phyloP scores from a whole-genome alignment of 2,329 filamentous ascomycete genomes.

The Beauveria varroae region DNA sequence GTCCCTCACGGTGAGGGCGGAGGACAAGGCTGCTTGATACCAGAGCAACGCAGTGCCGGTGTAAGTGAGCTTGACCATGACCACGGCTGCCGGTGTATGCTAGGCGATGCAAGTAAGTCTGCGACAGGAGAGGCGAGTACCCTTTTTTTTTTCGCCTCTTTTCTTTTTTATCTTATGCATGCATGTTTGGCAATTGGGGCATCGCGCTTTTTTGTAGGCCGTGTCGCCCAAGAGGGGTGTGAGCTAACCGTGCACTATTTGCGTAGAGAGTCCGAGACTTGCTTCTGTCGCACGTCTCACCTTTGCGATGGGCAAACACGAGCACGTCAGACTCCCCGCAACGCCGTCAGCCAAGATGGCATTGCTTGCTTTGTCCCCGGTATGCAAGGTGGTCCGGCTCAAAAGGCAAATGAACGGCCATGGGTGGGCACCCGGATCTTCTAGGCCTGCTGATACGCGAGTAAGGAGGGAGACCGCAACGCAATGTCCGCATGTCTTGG shows the following conservation, averaged over 20 bases:
- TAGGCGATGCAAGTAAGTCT: not conserved
- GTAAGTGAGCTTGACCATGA: slow-evolving; percentile 4
- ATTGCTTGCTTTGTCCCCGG: not conserved
- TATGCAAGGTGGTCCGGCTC: not conserved
- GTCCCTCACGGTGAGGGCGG: not conserved
- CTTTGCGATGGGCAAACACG: not conserved
- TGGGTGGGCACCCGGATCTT: not conserved
- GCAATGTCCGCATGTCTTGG: not conserved
- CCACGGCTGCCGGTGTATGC: not conserved
- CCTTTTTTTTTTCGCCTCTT: not conserved
- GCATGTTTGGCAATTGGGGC: not conserved
- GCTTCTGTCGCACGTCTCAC: slow-evolving; percentile 1
- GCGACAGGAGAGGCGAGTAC: not conserved
- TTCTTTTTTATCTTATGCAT: not conserved
- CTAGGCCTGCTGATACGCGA: not conserved
- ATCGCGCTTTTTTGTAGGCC: not conserved
- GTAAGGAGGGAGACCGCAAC: not conserved
- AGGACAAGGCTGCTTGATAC: not conserved
- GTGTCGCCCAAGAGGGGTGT: not conserved
- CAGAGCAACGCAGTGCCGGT: not conserved
- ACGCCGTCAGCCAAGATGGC: not conserved
- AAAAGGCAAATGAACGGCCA: not conserved
- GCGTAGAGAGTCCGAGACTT: not conserved
- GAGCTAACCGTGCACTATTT: not conserved
- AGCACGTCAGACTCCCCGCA: not conserved